Base-by-base conservation (phyloP, 768 basidiomycete genomes). In the Pulveroboletus sp. region DNA sequence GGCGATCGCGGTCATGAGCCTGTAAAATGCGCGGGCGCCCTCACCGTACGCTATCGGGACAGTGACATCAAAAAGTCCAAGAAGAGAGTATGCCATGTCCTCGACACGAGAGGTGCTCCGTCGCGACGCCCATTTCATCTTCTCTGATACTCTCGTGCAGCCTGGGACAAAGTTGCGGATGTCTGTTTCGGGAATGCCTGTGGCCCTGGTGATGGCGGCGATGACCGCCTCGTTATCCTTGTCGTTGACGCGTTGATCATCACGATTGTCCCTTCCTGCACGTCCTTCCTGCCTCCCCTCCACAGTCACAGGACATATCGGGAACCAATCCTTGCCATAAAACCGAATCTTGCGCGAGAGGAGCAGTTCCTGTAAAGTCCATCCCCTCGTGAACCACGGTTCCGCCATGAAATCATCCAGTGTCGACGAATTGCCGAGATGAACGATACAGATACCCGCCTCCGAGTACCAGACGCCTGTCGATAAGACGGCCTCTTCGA, bases 401-500 rank as follows among this genome's bases (percentile, higher is more conserved):
- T 64, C 63, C 10, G 40, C 43, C 43, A 43, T 27, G 31, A 62
- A 59, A 30, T 67, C 63, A 14, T 64, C 57, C 13, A 62, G 19
- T 3, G 50, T 51, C 2, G 39, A 39, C 1, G 62, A 67, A n/a
- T 62, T 34, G 2, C 32, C 50, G n/a, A 64, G 55, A 45, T 64
- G 54, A 14, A 53, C 53, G 41, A 67, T 57, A 43, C 62, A 64
- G 32, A 64, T 14, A 11, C 27, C 26, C 2, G 62, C 62, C 46
- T 62, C 51, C 13, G 53, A 47, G 39, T 62, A 64, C 63, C 64
- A 66, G 45, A 40, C 35, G 12, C 43, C 55, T 49, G 52, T 59
- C 10, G 62, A 67, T 14, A 59, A 34, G 50, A 62, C 54, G 29
- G 59, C 62, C 17, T 64, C 62, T 37, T 63, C 64, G 23, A 69